Evolutionary conservation across 768 basidiomycete genomes (phyloP).

Genomic region (Glaciozyma martinii): DNA sequence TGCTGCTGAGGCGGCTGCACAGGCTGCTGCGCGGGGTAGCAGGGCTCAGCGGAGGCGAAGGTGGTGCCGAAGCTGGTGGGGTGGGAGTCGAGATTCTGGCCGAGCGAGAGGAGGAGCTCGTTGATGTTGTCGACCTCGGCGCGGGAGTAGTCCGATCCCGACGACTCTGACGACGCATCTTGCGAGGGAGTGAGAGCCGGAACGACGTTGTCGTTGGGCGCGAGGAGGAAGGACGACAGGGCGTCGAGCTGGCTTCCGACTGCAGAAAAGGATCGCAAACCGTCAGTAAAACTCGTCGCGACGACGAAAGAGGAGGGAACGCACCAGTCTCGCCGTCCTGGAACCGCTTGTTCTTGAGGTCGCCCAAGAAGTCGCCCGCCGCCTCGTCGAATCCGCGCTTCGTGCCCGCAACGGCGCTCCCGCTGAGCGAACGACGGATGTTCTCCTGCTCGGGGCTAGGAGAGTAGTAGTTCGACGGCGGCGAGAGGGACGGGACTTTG

Average conservation of each 20-base stretch:
- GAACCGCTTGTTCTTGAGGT: slow-evolving; percentile 28
- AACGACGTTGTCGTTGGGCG: slow-evolving; percentile 2
- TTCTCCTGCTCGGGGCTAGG: slow-evolving; percentile 20
- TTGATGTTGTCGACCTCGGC: slow-evolving; percentile 26
- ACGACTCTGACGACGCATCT: slow-evolving; percentile 11
- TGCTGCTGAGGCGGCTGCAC: neutral
- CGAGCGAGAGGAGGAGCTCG: slow-evolving; percentile 18
- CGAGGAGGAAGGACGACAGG: slow-evolving; percentile 16
- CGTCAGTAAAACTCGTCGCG: neutral
- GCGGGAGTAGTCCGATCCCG: slow-evolving; percentile 12
- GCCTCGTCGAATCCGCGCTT: slow-evolving; percentile 30
- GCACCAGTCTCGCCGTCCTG: slow-evolving; percentile 10
- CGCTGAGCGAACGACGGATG: slow-evolving; percentile 1
- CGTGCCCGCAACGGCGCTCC: slow-evolving; percentile 17
- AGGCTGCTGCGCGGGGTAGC: neutral
- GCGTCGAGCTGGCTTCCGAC: slow-evolving; percentile 19
- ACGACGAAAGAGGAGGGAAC: neutral
- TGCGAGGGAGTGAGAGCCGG: neutral
- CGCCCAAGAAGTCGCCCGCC: slow-evolving; percentile 16
- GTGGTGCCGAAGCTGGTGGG: neutral
- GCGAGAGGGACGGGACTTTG: slow-evolving; percentile 23
- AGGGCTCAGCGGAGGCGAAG: neutral
- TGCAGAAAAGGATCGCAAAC: slow-evolving; percentile 1
- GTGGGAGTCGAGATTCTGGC: slow-evolving; percentile 12
- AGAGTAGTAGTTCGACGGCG: slow-evolving; percentile 28